Base-by-base conservation (phyloP, 2,329 filamentous ascomycete species). In the Cercospora sojina region DNA sequence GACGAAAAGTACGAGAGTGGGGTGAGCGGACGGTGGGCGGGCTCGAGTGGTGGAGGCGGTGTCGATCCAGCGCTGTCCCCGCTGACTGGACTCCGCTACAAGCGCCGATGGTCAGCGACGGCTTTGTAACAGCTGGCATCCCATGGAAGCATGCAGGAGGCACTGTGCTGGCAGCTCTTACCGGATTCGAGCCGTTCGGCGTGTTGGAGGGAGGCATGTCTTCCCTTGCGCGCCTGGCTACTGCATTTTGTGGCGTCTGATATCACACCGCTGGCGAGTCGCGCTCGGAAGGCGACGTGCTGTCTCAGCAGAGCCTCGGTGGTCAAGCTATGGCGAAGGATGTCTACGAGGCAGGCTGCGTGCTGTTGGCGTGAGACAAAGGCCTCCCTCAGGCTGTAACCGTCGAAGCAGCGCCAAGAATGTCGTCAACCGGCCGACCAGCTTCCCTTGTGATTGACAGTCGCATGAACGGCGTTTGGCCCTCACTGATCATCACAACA, bases 1-100 rank as follows among this genome's bases (percentile, higher is more conserved):
- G 80, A 83, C 62, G 81, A 82, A 47, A 84, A 78, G 70, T 86
- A 85, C 25, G 77, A 74, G 27, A 75, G 71, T 16, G 74, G 75
- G n/a, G 73, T 73, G 60, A 74, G 71, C 27, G 70, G 73, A 18
- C 72, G 73, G 43, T 65, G 64, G 18, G 49, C 65, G 47, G 64
- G 61, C 62, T 67, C 64, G 38, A 65, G 64, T 56, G 57, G 51
- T 58, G 49, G 62, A 12, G 62, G 51, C 49, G 51, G 51, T 8
- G 59, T 56, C 20, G 51, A 56, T 27, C 13, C 51, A 10, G 51
- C 51, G 51, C 51, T 56, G 25, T 56, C 51, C 25, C 25, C 51
- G 27, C 51, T 56, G 51, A 31, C 29, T 9, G 51, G 51, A 56
- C 51, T 56, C 51, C 51, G 25, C 51, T 56, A 32, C 29, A 31